Evolutionary conservation across 306 rosid species (phyloP), one percentile per base, ranked within the genome.

Genomic region (Rosa persica): DNA sequence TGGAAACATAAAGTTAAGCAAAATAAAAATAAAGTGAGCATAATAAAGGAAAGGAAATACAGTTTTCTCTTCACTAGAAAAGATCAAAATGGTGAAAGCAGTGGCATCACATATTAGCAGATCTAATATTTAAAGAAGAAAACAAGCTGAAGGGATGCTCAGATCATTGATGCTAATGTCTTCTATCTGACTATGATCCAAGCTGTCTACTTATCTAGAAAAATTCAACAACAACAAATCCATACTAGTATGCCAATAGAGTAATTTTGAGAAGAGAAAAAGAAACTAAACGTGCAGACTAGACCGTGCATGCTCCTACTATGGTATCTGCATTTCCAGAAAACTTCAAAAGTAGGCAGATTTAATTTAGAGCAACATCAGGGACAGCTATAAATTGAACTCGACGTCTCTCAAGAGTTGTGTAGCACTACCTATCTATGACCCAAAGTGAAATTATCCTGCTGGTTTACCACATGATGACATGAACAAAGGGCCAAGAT

Each of bases 1-100:
- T 95, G 81, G 52, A 78, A 87, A 60, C 61, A 61, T 47, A 77
- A 67, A 55, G 83, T 55, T 49, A 16, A 1, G 0, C 65, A 8
- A 25, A 67, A 58, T 55, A 70, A 27, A 3, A 55, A 46, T 20
- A 30, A 46, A 47, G 5, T 49, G 15, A 48, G 52, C 19, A 34
- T 7, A 57, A 47, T 54, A 67, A 44, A 55, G 22, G 3, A 22
- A 23, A 61, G 40, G 49, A 68, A 58, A 44, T 7, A n/a, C 25
- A 67, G 16, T 23, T 44, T 46, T 20, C 36, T 20, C 55, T 75
- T 22, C 51, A 38, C 19, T 23, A 38, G 48, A 42, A 27, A 34
- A 20, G 40, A 57, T 23, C 61, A 67, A 22, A 34, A 12, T 36
- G 22, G 47, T 17, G 23, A 49, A 38, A 64, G 67, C 49, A 67